Percentiles rank a stretch among this genome's conserved stretches.
Evolutionary conservation across 2,329 filamentous ascomycete species (phyloP).

Genomic region (Chalara sp.): DNA sequence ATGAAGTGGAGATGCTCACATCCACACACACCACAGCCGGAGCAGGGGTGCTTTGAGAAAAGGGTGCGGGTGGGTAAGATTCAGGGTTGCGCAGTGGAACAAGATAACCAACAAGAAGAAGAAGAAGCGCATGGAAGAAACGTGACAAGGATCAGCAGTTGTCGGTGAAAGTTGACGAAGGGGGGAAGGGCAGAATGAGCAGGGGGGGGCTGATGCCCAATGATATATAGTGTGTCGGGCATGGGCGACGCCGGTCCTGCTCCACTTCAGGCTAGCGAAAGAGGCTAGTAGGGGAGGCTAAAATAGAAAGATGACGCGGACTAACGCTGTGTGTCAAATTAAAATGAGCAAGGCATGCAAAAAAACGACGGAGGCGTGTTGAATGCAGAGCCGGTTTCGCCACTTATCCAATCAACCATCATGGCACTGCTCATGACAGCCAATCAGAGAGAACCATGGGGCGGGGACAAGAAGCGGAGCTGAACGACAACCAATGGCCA

Average conservation of each 20-base stretch:
- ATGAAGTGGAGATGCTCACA: slow-evolving; percentile 3
- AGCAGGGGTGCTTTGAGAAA: background rate
- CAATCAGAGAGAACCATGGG: background rate
- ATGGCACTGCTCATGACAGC: background rate
- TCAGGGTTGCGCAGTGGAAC: background rate
- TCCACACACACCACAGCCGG: background rate
- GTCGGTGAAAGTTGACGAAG: slow-evolving; percentile 2
- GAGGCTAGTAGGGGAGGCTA: slow-evolving; percentile 7
- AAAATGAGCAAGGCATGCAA: slow-evolving; percentile 4
- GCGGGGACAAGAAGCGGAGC: too few relatives aligned
- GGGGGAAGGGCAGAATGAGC: background rate
- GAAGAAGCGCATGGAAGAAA: background rate
- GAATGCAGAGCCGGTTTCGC: background rate
- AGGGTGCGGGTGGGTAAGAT: background rate
- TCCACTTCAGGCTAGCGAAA: slow-evolving; percentile 1
- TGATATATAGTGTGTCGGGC: slow-evolving; percentile 3
- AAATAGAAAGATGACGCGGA: slow-evolving; percentile 16
- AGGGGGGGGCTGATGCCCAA: slow-evolving; percentile 6
- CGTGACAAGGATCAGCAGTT: background rate
- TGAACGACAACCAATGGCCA: too few relatives aligned
- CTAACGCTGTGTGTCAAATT: slow-evolving; percentile 16
- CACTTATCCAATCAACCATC: background rate
- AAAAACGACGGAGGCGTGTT: background rate
- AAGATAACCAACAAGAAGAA: background rate
- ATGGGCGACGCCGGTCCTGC: too few relatives aligned